These are phyloP conservation scores for Botrytis fragariae DNA, from an alignment of 2,329 filamentous ascomycete species.

Conservation along the genomic window DNA sequence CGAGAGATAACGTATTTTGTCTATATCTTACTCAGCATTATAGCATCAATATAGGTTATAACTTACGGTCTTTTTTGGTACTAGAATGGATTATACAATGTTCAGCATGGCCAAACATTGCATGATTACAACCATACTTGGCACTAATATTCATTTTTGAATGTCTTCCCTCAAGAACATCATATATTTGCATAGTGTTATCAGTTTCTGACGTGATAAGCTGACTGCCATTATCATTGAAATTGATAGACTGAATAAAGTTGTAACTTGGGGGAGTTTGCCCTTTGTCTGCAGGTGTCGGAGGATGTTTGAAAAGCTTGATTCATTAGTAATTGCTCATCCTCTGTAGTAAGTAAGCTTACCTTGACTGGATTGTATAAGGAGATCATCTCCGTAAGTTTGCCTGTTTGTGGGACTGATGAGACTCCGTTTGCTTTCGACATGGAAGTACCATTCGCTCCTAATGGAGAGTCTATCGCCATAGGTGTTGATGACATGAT, in stretches of 20 bases:
- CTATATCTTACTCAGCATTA: constrained; percentile 41
- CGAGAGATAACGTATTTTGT: constrained; percentile 81
- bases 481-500: constrained; percentile 38
- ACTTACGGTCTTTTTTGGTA: constrained; percentile 83
- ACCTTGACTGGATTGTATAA: constrained; percentile 80
- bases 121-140: constrained; percentile 94
- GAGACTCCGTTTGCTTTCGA: constrained; percentile 26
- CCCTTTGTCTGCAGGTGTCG: constrained; percentile 45
- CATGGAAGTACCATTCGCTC: constrained; percentile 27
- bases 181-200: constrained; percentile 94
- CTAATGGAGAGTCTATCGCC: constrained; percentile 37
- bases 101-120: constrained; percentile 88
- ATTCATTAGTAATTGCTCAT: constrained; percentile 21
- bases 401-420: constrained; percentile 45
- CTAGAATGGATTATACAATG: constrained; percentile 90
- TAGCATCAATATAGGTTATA: not conserved
- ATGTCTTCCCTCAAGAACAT: constrained; percentile 83
- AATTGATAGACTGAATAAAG: constrained; percentile 86
- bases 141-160: constrained; percentile 90
- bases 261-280: constrained; percentile 42
- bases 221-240: constrained; percentile 91
- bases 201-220: constrained; percentile 90
- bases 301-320: constrained; percentile 61
- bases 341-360: constrained; percentile 28
- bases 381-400: constrained; percentile 73